Evolutionary conservation across 257 asterid species (phyloP).

Genomic region (Capsicum rhomboideum): DNA sequence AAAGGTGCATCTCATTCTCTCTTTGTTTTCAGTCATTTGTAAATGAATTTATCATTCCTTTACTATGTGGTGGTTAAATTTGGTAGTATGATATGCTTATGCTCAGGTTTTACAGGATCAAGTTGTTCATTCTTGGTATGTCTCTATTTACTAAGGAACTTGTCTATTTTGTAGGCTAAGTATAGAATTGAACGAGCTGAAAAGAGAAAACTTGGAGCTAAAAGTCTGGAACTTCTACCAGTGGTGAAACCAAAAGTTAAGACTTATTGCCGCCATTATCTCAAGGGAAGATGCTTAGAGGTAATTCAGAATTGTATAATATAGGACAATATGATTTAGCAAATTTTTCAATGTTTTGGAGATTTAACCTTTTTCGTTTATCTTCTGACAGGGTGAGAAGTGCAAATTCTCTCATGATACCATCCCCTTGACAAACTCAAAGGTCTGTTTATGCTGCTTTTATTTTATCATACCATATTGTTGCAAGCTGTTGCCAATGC

Average conservation of each 20-base stretch:
- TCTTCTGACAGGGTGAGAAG: constrained; percentile 60
- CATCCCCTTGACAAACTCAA: constrained; percentile 75
- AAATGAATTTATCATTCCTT: background rate
- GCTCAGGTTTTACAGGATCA: background rate
- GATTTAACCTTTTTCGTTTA: background rate
- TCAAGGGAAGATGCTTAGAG: constrained; percentile 86
- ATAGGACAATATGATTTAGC: constrained; percentile 2
- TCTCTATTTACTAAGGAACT: constrained; percentile 1
- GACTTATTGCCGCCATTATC: constrained; percentile 65
- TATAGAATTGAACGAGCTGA: constrained; percentile 67
- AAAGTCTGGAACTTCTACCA: constrained; percentile 67
- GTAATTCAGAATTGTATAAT: constrained; percentile 25
- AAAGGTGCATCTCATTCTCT: constrained; percentile 37
- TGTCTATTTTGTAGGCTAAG: constrained; percentile 48
- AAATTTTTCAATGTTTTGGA: background rate
- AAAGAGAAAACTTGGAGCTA: constrained; percentile 65
- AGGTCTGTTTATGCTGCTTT: constrained; percentile 37
- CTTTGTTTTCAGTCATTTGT: background rate
- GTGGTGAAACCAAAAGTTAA: constrained; percentile 48
- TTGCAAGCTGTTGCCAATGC: background rate
- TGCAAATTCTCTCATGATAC: constrained; percentile 95
- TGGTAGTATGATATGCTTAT: background rate
- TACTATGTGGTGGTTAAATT: background rate
- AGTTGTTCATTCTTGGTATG: background rate
- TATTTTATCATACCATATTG: background rate